Evolutionary conservation across 495 filamentous ascomycete species (phyloP).

Genomic region (Bathelium albidoporum): DNA sequence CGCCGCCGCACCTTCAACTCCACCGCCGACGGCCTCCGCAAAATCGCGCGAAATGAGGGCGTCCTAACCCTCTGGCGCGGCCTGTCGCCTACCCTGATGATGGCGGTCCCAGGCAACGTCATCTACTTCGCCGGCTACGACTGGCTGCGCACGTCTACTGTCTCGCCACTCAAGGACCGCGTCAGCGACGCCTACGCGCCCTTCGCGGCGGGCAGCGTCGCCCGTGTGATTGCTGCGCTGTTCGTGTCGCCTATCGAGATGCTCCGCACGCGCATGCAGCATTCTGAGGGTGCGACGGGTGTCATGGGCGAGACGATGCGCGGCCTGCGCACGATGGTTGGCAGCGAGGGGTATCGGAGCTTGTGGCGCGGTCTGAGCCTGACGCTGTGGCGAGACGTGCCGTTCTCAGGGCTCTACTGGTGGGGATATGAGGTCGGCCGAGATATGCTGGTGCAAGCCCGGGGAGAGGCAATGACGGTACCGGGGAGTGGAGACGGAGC

Average conservation of each 20-base stretch:
- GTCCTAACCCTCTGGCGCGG: constrained; percentile 82
- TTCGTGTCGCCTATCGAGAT: constrained; percentile 89
- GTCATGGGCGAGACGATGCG: constrained; percentile 64
- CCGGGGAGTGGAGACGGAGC: constrained; percentile 1
- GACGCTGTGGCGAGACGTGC: constrained; percentile 93
- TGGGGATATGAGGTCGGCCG: constrained; percentile 86
- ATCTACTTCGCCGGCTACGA: constrained; percentile 99
- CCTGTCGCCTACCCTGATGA: constrained; percentile 79
- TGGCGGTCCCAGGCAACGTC: constrained; percentile 92
- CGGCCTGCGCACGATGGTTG: constrained; percentile 70
- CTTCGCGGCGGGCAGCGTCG: constrained; percentile 65
- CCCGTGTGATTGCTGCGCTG: constrained; percentile 69
- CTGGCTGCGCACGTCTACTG: constrained; percentile 63
- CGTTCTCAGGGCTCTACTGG: constrained; percentile 96
- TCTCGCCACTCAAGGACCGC: constrained; percentile 53
- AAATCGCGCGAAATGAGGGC: constrained; percentile 95
- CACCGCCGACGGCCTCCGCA: constrained; percentile 82
- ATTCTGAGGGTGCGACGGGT: constrained; percentile 42
- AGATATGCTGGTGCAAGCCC: constrained; percentile 50
- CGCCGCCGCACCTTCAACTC: constrained; percentile 77
- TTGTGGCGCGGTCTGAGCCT: constrained; percentile 90
- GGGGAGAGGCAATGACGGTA: constrained; percentile 34
- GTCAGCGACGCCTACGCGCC: constrained; percentile 61
- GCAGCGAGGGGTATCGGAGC: constrained; percentile 59
- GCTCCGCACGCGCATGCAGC: constrained; percentile 87